Percentiles rank a stretch among this genome's conserved stretches.
Evolutionary conservation across 2,329 filamentous ascomycete genomes (phyloP).

Genomic region (Tolypocladium tundrense): DNA sequence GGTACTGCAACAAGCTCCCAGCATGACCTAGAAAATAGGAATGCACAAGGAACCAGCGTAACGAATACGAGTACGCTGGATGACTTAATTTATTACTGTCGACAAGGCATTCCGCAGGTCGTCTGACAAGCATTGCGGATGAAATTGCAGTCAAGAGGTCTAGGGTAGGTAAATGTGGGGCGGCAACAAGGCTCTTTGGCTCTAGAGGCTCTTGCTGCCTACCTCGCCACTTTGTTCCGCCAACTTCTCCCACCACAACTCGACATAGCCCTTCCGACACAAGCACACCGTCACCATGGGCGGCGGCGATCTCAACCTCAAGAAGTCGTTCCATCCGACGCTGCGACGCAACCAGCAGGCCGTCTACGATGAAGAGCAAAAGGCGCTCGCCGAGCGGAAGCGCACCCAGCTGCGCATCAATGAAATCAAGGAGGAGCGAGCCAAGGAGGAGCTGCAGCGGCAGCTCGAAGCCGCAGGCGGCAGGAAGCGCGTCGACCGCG

Average conservation of each 20-base stretch:
- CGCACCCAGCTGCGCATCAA: slow-evolving; percentile 83
- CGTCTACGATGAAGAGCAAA: slow-evolving; percentile 87
- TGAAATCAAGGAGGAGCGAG: slow-evolving; percentile 87
- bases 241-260: background rate
- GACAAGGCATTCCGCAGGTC: no score
- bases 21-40: no score
- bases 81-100: no score
- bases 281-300: slow-evolving; percentile 54
- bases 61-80: no score
- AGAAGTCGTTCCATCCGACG: slow-evolving; percentile 90
- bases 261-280: background rate
- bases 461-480: slow-evolving; percentile 85
- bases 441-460: slow-evolving; percentile 82
- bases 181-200: no score
- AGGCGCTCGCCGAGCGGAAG: slow-evolving; percentile 89
- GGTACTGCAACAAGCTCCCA: no score
- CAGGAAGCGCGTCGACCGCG: slow-evolving; percentile 66
- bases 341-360: slow-evolving; percentile 82
- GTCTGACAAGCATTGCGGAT: no score
- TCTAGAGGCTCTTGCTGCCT: background rate
- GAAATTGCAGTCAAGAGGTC: background rate
- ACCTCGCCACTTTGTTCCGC: background rate
- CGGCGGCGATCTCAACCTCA: slow-evolving; percentile 88
- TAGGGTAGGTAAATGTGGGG: background rate
- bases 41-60: no score